Evolutionary conservation across 257 asterid genomes (phyloP), one percentile per base, ranked within the genome.

Genomic region (Primulina huaijiensis): DNA sequence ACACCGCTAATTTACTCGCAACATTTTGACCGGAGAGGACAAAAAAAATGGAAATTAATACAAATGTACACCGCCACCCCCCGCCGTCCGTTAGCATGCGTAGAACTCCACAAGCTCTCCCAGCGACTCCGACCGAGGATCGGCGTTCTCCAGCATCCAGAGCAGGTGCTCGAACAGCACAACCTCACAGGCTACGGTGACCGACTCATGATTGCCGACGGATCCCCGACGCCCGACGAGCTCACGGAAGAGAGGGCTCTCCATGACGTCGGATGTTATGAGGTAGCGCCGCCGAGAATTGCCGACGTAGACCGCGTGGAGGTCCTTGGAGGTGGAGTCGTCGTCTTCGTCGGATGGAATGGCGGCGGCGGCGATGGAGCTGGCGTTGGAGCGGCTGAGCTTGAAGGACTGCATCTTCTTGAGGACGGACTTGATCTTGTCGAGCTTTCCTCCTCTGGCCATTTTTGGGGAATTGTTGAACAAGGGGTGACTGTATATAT

Each of bases 381-480:
- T 78, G 50, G 80, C 75, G 23, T 59, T 75, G 50, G 75, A 56
- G 27, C 92, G 91, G 64, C 89, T 82, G 66, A 92, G 82, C 78
- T 92, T 92, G 95, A 90, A 92, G n/a, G 98, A 92, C 75, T 92
- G 98, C 98, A 92, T 90, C 81, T 84, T 92, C 77, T 90, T 92
- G 1, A 92, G 82, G 31, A 92, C 96, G 37, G 96, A 92, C 56
- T 92, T 92, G 88, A 92, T 79, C 69, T 85, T 92, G 20, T 92
- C 87, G 76, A 92, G 92, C 74, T 89, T 92, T 29, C 94, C 92
- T 67, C 88, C 92, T 76, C 80, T 92, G n/a, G 96, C 89, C 98
- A 92, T 92, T 57, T 72, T 1, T 71, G 77, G 64, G 84, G 71
- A 65, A 64, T 56, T 52, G 62, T 27, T 5, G 73, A 77, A 60